A percentile compares a stretch with the other conserved stretches of the same genome.
Conservation (phyloP, 1,139 yeast genomes). For the Nakaseomyces sp. region DNA sequence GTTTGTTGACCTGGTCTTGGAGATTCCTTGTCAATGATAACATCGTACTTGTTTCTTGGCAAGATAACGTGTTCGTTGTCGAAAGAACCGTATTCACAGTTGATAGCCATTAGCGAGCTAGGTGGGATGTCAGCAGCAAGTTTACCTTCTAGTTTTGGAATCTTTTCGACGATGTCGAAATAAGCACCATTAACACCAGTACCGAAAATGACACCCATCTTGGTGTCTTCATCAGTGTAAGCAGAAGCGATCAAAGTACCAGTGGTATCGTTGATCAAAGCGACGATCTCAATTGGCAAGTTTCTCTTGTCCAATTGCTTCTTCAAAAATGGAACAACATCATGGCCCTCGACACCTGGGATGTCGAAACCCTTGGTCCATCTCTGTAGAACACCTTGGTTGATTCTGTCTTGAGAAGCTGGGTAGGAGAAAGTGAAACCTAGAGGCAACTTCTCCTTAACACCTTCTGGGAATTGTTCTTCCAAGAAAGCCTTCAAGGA, state of each 20-base stretch:
- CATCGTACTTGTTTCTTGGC: constrained; percentile 87
- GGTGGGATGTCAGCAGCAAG: constrained; percentile 53
- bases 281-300: constrained; percentile 79
- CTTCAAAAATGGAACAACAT: constrained; percentile 88
- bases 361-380: constrained; percentile 99
- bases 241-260: constrained; percentile 95
- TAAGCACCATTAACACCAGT: constrained; percentile 98
- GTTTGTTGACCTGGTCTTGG: constrained; percentile 97
- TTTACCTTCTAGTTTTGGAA: constrained; percentile 76
- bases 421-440: constrained; percentile 97
- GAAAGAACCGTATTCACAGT: constrained; percentile 97
- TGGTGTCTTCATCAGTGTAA: constrained; percentile 80
- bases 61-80: constrained; percentile 78
- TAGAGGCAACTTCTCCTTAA: constrained; percentile 47
- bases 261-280: constrained; percentile 92
- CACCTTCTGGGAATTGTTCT: constrained; percentile 58
- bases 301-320: constrained; percentile 52
- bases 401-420: constrained; percentile 73
- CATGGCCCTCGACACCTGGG: constrained; percentile 86
- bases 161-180: constrained; percentile 64
- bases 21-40: constrained; percentile 68
- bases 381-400: constrained; percentile 79
- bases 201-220: constrained; percentile 94
- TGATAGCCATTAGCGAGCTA: constrained; percentile 82
- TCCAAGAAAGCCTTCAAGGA: constrained; percentile 57